Conservation (phyloP, 352 stramenopile species). For the Phytophthora pini region DNA sequence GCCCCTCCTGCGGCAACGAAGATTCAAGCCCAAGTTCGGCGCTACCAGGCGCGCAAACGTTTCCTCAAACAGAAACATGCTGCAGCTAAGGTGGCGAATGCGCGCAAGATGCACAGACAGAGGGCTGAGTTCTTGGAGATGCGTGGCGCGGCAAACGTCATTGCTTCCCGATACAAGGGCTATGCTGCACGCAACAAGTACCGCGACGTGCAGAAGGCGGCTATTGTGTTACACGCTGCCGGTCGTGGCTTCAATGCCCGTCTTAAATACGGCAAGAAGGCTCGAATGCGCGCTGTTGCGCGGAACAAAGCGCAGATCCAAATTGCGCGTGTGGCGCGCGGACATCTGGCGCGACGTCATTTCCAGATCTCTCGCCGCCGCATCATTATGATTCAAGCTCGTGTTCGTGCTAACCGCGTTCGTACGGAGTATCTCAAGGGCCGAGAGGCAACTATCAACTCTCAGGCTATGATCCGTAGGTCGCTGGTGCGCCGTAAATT, state of each 20-base stretch:
- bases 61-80: conserved; percentile 76
- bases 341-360: conserved; percentile 64
- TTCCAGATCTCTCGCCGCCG: conserved; percentile 62
- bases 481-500: conserved; percentile 82
- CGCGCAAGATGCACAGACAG: conserved; percentile 70
- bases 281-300: conserved; percentile 68
- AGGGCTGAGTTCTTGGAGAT: conserved; percentile 72
- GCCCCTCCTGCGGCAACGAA: conserved; percentile 78
- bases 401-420: conserved; percentile 86
- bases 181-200: conserved; percentile 71
- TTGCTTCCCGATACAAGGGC: conserved; percentile 81
- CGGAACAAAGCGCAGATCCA: conserved; percentile 84
- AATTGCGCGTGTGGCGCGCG: conserved; percentile 77
- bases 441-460: conserved; percentile 87
- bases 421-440: conserved; percentile 89
- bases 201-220: conserved; percentile 69
- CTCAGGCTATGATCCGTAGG: conserved; percentile 89
- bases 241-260: conserved; percentile 82
- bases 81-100: conserved; percentile 76
- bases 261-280: conserved; percentile 90
- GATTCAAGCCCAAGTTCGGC: conserved; percentile 77
- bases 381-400: conserved; percentile 90
- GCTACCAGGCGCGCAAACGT: conserved; percentile 69
- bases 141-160: conserved; percentile 64
- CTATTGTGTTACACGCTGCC: conserved; percentile 78